Evolutionary conservation across 1,139 yeast species (phyloP).

Genomic region (Barnettozyma hawaiiensis): DNA sequence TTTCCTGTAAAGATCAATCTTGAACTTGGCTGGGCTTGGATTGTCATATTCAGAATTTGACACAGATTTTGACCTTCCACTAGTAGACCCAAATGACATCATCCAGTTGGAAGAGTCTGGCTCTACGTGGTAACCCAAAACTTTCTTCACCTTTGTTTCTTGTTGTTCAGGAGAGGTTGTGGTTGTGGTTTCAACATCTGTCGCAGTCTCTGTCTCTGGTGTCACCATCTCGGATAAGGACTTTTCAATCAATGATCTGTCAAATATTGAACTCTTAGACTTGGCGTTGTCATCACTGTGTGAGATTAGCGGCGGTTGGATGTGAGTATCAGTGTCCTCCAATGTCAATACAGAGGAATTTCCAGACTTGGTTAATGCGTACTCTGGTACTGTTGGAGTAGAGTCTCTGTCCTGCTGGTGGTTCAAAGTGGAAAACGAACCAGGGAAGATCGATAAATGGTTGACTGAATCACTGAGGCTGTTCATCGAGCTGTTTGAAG

Average conservation of each 20-base stretch:
- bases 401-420: neutral
- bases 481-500: conserved; percentile 23
- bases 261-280: conserved; percentile 15
- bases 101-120: conserved; percentile 9
- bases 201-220: neutral
- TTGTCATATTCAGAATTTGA: neutral
- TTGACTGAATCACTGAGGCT: conserved; percentile 17
- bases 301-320: neutral
- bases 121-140: neutral
- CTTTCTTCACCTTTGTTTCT: neutral
- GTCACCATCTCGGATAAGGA: conserved; percentile 15
- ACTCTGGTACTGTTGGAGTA: conserved; percentile 9
- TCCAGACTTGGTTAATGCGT: conserved; percentile 6
- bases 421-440: conserved; percentile 10
- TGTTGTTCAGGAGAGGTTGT: neutral
- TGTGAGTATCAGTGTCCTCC: neutral
- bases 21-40: conserved; percentile 12
- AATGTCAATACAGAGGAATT: conserved; percentile 8
- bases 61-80: neutral
- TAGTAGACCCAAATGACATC: conserved; percentile 13
- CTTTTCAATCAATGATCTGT: conserved; percentile 22
- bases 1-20: conserved; percentile 24
- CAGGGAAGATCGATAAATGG: conserved; percentile 8
- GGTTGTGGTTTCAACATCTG: neutral
- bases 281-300: neutral